Percentiles rank a stretch among this genome's conserved stretches.
Evolutionary conservation across 768 basidiomycete species (phyloP).

Genomic region (Boletus bicolor): DNA sequence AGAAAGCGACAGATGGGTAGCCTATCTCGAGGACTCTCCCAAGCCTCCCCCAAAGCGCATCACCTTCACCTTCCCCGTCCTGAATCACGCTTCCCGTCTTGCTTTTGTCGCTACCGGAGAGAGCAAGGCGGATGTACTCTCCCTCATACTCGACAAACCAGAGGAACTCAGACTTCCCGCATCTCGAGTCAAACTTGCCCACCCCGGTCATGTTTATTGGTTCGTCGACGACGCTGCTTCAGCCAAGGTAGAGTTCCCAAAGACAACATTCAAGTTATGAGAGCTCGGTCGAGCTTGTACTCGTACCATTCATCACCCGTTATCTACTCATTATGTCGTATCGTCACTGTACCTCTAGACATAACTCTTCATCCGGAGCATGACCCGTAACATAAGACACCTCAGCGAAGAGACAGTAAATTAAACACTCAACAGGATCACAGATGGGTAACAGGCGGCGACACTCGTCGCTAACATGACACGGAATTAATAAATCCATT

Average conservation of each 20-base stretch:
- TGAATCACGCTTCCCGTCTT: conserved; percentile 84
- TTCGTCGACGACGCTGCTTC: conserved; percentile 89
- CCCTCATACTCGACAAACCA: conserved; percentile 73
- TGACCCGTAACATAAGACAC: conserved; percentile 26
- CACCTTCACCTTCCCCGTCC: conserved; percentile 88
- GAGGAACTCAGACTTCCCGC: conserved; percentile 72
- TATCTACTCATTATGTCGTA: conserved; percentile 17
- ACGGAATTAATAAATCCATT: conserved; percentile 25
- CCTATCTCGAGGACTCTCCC: conserved; percentile 87
- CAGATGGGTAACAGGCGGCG: conserved; percentile 33
- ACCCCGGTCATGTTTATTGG: conserved; percentile 89
- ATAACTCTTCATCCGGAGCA: conserved; percentile 5
- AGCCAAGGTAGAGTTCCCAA: conserved; percentile 54
- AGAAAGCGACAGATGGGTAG: conserved; percentile 95
- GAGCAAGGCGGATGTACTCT: conserved; percentile 75
- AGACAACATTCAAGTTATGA: conserved; percentile 56
- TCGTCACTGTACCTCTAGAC: conserved; percentile 11
- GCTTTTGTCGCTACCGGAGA: conserved; percentile 88
- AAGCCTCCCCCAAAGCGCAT: conserved; percentile 89
- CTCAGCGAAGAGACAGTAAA: conserved; percentile 23
- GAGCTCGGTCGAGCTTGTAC: conserved; percentile 20
- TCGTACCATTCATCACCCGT: conserved; percentile 16
- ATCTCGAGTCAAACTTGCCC: conserved; percentile 71
- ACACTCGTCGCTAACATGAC: conserved; percentile 23
- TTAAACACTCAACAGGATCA: conserved; percentile 34